Percentiles rank a stretch among this genome's conserved stretches.
Evolutionary conservation across 768 basidiomycete genomes (phyloP).

Genomic region (Floccularia luteovirens): DNA sequence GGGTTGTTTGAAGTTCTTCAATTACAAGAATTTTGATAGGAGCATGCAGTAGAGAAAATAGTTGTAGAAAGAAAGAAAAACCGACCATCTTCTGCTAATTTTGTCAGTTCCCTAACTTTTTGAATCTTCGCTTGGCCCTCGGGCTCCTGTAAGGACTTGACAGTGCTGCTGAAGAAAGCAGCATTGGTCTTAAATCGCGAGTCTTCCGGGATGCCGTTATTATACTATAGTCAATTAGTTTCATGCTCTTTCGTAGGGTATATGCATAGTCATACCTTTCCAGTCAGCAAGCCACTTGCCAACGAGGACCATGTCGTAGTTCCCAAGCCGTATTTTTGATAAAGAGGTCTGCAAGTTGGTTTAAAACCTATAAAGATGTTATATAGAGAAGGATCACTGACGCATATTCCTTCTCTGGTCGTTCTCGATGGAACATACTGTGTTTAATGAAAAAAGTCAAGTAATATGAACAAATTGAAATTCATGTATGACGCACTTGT

Average conservation of each 20-base stretch:
- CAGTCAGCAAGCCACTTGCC: slow-evolving; percentile 64
- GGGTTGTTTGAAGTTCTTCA: slow-evolving; percentile 33
- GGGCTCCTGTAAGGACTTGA: slow-evolving; percentile 43
- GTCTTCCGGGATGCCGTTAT: slow-evolving; percentile 67
- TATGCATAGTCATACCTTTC: slow-evolving; percentile 42
- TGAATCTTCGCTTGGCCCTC: slow-evolving; percentile 59
- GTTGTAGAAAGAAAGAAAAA: neutral
- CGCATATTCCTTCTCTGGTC: slow-evolving; percentile 73
- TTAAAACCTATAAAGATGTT: neutral
- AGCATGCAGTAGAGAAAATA: neutral
- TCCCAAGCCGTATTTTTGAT: slow-evolving; percentile 61
- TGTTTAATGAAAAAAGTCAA: slow-evolving; percentile 7
- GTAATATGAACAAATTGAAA: neutral
- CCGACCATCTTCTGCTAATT: slow-evolving; percentile 48
- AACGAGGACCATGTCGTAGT: slow-evolving; percentile 73
- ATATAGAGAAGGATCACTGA: slow-evolving; percentile 16
- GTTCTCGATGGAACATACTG: slow-evolving; percentile 74
- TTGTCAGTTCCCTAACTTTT: slow-evolving; percentile 62
- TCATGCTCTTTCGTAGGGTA: neutral
- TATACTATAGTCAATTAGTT: slow-evolving; percentile 34
- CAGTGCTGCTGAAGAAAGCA: slow-evolving; percentile 43
- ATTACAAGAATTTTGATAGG: neutral
- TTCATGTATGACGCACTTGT: slow-evolving; percentile 34
- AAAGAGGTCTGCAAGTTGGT: slow-evolving; percentile 35
- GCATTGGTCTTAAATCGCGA: slow-evolving; percentile 58